phyloP scores from a whole-genome alignment of 2,329 filamentous ascomycete genomes.

The Trichoderma sp. region DNA sequence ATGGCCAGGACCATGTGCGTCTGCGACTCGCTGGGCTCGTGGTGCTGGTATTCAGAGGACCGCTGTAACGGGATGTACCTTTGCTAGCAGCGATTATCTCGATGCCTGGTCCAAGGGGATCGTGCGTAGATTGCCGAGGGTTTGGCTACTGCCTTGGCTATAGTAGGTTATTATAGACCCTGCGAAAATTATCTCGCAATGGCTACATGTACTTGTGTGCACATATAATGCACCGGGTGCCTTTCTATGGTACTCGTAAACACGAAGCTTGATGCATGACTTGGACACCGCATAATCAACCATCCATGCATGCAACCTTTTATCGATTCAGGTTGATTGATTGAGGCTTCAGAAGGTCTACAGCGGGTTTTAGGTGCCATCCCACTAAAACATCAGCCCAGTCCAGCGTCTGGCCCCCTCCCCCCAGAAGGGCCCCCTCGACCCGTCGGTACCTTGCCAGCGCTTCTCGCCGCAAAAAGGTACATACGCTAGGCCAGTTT shows the following conservation, averaged over 20 bases:
- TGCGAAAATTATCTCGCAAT: neutral
- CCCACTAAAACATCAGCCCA: conserved; percentile 4
- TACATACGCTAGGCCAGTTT: neutral
- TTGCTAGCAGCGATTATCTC: neutral
- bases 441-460: neutral
- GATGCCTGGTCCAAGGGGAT: neutral
- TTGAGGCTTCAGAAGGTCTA: neutral
- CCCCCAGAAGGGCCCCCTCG: neutral
- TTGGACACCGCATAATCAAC: neutral
- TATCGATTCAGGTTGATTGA: neutral
- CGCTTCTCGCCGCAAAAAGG: neutral
- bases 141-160: neutral
- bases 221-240: neutral
- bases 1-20: neutral
- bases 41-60: neutral
- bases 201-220: neutral
- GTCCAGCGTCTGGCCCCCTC: neutral
- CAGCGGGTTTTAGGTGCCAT: neutral
- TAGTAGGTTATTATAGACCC: neutral
- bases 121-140: neutral
- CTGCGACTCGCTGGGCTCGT: neutral
- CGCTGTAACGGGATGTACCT: neutral
- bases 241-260: too few relatives aligned
- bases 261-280: neutral
- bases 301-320: neutral